Base-by-base conservation (phyloP, 1,139 yeast genomes). In the Candida sp. region DNA sequence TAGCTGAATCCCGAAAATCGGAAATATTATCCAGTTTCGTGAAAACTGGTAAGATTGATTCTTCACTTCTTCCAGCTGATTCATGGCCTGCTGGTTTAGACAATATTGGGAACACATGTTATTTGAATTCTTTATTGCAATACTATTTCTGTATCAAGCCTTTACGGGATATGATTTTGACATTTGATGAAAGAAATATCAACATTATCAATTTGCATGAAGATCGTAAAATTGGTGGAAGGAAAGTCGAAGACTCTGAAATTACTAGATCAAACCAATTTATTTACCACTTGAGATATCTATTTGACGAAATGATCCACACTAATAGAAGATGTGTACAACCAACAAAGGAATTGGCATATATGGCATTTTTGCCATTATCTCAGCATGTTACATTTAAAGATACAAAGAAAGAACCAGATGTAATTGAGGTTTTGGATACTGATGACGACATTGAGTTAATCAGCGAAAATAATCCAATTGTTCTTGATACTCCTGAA, bases 41-140 rank as follows among this genome's bases (percentile, higher is more conserved):
- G 36, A 65, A 66, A 34, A 72, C 79, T 0, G 95, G 95, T 0
- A 66, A 73, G 30, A 68, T 85, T 33, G 88, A 84, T 56, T 76
- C 86, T 0, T 67, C 74, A 8, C 65, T 81, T 21, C 63, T 86
- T 25, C 85, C 89, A 2, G 72, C 82, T 0, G 83, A 77, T 33
- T 77, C 81, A 42, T 82, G 90, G 81, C 98, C 98, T 0, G 88
- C 90, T 5, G 99, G 98, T 0, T 73, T 93, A 57, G 88, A 86
- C 61, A 93, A 93, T 57, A 90, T 90, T 52, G 98, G 99, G 30
- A 93, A 93, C 58, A 91, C 99, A 0, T 93, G 99, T 62, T 93
- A 93, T 54, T 73, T 93, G 58, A 93, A 93, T 58, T 90, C 97
- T 0, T 71, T 93, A 42, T 68, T 93, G 30, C 99, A 93, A 58